Conservation (phyloP, 192 early-diverging fungal species). For the Entomortierella parvispora region DNA sequence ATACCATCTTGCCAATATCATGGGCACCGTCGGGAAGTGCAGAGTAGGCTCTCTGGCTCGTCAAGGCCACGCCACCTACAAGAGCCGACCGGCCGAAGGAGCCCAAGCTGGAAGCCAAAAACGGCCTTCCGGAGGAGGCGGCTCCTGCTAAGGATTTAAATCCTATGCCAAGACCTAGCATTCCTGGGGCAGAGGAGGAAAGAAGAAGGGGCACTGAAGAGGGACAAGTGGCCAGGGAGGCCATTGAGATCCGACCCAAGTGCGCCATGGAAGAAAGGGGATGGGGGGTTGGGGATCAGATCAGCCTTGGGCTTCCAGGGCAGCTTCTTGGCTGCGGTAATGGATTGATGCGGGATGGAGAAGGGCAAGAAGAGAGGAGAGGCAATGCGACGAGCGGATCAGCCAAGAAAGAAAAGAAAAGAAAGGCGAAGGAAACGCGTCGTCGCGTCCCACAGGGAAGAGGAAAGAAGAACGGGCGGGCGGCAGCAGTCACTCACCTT, state of each 20-base stretch:
- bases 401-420: too few species aligned
- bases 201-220: conserved; percentile 19
- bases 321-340: too few species aligned
- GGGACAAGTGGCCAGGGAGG: too few species aligned
- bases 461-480: too few species aligned
- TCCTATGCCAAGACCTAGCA: conserved; percentile 4
- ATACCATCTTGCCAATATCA: conserved; percentile 40
- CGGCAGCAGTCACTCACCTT: conserved; percentile 4
- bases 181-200: not conserved
- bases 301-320: not conserved
- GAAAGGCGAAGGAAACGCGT: too few species aligned
- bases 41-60: conserved; percentile 17
- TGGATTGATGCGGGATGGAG: too few species aligned
- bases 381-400: too few species aligned
- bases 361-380: not conserved
- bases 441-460: too few species aligned
- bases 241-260: conserved; percentile 28
- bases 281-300: too few species aligned
- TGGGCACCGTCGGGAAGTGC: conserved; percentile 32
- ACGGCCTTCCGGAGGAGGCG: not conserved
- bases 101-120: not conserved
- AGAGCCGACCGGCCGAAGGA: conserved; percentile 17
- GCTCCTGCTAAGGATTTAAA: not conserved
- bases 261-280: conserved; percentile 25
- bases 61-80: conserved; percentile 26